phyloP scores from a whole-genome alignment of 1,139 yeast genomes.

The Saccharomyces pastorianus region DNA sequence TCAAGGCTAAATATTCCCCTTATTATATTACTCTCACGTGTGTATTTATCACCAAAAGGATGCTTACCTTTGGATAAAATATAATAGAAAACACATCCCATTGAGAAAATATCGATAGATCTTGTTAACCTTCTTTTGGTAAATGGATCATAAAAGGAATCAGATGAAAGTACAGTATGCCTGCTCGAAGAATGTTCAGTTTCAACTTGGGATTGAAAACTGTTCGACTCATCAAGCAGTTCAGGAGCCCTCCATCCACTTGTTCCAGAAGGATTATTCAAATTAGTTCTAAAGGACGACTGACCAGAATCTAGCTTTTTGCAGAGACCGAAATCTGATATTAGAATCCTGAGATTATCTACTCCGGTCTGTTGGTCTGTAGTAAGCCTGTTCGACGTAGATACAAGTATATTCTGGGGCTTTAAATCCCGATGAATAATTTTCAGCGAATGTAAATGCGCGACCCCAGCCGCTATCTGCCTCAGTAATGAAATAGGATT shows the following conservation, averaged over 20 bases:
- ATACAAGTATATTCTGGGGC: conserved; percentile 90
- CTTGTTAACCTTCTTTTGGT: conserved; percentile 64
- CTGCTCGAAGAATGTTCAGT: conserved; percentile 8
- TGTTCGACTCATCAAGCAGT: conserved; percentile 42
- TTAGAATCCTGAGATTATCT: conserved; percentile 54
- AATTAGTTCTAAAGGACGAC: conserved; percentile 86
- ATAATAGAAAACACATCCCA: conserved; percentile 91
- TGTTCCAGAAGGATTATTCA: conserved; percentile 92
- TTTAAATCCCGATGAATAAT: conserved; percentile 93
- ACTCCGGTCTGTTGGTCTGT: conserved; percentile 8
- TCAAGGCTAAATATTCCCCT: conserved; percentile 58
- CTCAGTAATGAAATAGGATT: conserved; percentile 50
- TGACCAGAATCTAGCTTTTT: conserved; percentile 87
- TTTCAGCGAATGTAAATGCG: conserved; percentile 80
- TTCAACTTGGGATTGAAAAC: conserved; percentile 10
- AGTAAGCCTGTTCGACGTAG: conserved; percentile 46
- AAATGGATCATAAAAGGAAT: conserved; percentile 32
- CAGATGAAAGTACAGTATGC: conserved; percentile 6
- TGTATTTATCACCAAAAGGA: conserved; percentile 86
- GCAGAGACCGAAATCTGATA: conserved; percentile 93
- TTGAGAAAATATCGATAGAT: conserved; percentile 86
- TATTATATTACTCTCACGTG: conserved; percentile 82
- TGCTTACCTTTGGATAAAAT: conserved; percentile 79
- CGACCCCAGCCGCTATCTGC: conserved; percentile 79
- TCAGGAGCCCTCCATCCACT: conserved; percentile 99